These are phyloP conservation scores for Sclerotinia sclerotiorum DNA, from an alignment of 2,329 filamentous ascomycete species.

Conservation along the genomic window DNA sequence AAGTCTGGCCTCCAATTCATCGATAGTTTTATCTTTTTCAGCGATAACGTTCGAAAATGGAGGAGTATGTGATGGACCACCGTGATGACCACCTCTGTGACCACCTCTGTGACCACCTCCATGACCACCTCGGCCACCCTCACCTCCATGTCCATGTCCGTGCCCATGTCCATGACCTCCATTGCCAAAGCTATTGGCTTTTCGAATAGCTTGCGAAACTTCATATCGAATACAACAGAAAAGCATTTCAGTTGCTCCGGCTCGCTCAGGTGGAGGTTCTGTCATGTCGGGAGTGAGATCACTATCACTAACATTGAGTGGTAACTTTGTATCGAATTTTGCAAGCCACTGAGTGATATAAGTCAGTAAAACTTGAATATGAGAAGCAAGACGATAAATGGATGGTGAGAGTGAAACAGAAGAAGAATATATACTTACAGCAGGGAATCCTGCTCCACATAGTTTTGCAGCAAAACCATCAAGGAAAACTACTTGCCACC, in stretches of 20 bases:
- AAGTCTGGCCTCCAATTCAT: conserved; percentile 40
- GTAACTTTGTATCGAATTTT: conserved; percentile 50
- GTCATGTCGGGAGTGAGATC: conserved; percentile 49
- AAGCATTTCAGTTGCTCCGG: conserved; percentile 50
- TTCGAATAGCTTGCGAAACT: conserved; percentile 37
- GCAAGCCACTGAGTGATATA: conserved; percentile 35
- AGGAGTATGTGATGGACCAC: neutral
- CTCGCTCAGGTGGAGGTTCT: conserved; percentile 44
- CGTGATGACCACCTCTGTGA: neutral
- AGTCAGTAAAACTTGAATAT: neutral
- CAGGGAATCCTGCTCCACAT: conserved; percentile 49
- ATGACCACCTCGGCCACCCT: neutral
- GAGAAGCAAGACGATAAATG: neutral
- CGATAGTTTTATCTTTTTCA: conserved; percentile 37
- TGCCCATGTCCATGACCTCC: neutral
- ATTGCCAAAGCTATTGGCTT: conserved; percentile 20
- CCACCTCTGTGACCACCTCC: conserved; percentile 1
- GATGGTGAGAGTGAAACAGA: neutral
- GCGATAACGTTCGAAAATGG: conserved; percentile 21
- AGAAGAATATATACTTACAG: neutral
- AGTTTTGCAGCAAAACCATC: conserved; percentile 58
- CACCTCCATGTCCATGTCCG: neutral
- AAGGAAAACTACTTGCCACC: conserved; percentile 62
- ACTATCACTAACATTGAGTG: conserved; percentile 56
- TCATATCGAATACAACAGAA: conserved; percentile 43